phyloP scores from a whole-genome alignment of 2,329 filamentous ascomycete genomes.

The Chaetomium strumarium region DNA sequence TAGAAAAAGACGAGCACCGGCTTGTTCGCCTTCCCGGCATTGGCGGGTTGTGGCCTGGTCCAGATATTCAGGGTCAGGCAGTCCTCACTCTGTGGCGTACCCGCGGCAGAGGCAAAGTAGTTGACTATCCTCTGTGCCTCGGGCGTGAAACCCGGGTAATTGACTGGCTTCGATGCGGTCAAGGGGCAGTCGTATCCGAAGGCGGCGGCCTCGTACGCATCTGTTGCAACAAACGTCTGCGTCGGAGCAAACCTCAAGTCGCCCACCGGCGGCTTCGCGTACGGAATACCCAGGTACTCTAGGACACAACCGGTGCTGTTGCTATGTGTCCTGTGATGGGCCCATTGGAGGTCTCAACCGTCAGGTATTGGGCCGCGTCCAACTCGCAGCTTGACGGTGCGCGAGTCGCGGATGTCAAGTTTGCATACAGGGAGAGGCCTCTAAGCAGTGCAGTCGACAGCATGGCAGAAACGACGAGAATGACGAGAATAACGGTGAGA shows the following conservation, averaged over 20 bases:
- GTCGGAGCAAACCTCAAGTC: conserved; percentile 25
- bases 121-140: conserved; percentile 26
- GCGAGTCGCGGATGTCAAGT: too few species aligned
- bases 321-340: conserved; percentile 31
- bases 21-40: not conserved
- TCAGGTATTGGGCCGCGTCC: not conserved
- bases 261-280: conserved; percentile 24
- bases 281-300: conserved; percentile 30
- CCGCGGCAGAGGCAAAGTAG: conserved; percentile 28
- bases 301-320: conserved; percentile 28
- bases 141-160: conserved; percentile 25
- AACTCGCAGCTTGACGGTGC: too few species aligned
- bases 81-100: conserved; percentile 19
- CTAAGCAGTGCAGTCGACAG: too few species aligned
- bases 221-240: conserved; percentile 8
- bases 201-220: conserved; percentile 13
- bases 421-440: too few species aligned
- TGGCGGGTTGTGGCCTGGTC: conserved; percentile 27
- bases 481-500: too few species aligned
- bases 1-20: conserved; percentile 24
- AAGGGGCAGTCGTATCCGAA: conserved; percentile 26
- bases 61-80: conserved; percentile 24
- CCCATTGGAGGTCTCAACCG: conserved; percentile 28
- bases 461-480: too few species aligned
- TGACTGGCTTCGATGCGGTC: conserved; percentile 15